Base-by-base conservation (phyloP, 2,329 filamentous ascomycete species). In the Ophiostoma ips region DNA sequence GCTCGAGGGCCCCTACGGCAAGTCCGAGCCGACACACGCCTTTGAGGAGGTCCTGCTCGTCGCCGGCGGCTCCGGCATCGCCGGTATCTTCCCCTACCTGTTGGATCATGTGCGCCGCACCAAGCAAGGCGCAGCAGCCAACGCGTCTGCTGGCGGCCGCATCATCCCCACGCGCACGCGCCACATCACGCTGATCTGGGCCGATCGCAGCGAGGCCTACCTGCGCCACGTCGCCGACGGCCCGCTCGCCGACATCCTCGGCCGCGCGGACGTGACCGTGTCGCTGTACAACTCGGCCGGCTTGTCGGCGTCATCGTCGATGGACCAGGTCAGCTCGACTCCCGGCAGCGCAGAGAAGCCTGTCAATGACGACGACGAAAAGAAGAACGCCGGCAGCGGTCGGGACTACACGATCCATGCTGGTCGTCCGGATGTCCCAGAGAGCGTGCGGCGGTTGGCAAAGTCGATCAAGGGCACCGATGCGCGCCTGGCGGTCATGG, bases 1-100 rank as follows among this genome's bases (percentile, higher is more conserved):
- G n/a, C 28, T 58, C 19, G 55, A 58, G 45, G 56, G 56, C 2
- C 56, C 56, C 15, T 58, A 58, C 31, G 56, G 55, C 35, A 18
- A 31, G 13, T 31, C 50, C 12, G 53, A 53, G 50, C 56, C 54
- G 11, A 18, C 55, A 16, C 51, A 53, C 41, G 35, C 33, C 2
- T 56, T 53, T 24, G 55, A 55, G 12, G 21, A 57, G 13, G 47
- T 58, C 2, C 47, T 58, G 6, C 44, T 56, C 3, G 38, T 58
- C 0, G 56, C 55, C 8, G 56, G 56, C 5, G 56, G 56, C 43
- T 55, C 55, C 1, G 56, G 56, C 30, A 55, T 58, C 21, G 52
- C 56, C 13, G 51, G 51, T 10, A 49, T 56, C n/a, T 33, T 55
- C 36, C 54, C 56, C 2, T 56, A 55, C n/a, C 40, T 57, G 1